Evolutionary conservation across 371 early-diverging fungal genomes (phyloP), one percentile per base, ranked within the genome.

Genomic region (Apophysomyces variabilis): DNA sequence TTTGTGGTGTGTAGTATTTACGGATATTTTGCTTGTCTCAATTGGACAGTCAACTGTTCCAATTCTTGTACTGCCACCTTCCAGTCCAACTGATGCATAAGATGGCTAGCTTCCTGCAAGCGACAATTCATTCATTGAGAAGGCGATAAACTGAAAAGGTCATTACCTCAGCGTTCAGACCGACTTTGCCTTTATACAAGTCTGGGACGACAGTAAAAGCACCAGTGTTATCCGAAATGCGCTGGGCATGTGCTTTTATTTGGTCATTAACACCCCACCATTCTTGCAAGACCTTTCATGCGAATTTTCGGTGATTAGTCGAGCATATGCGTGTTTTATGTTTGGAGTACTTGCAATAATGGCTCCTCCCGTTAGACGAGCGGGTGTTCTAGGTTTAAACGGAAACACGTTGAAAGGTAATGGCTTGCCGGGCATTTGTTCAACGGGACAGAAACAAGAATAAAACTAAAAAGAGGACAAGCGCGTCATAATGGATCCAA

Each of bases 21-120:
- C 80, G 64, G 61, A 60, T 72, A 69, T 18, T 67, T 71, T 35
- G 73, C 70, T 37, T 60, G 63, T 46, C 73, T 72, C 18, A 85
- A 62, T 12, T 66, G 64, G 4, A 58, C 60, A 14, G 69, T 72
- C 16, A 87, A 59, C 37, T 57, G 61, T 16, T 69, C 69, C 47
- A 87, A 69, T 36, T 86, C 77, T 13, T 45, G 38, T 36, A 85
- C 66, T 1, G 87, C 83, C 1, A 65, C 47, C 8, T 67, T 66
- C 85, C 85, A 87, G 43, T 87, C 83, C 58, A 86, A 65, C 38
- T 74, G 71, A 47, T 62, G 64, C 87, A 86, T 85, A 56, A 87
- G 64, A 62, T 85, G 87, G 47, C 75, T 71, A 3, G 87, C 87
- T 72, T 87, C 87, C 74, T 84, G 43, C 47, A 37, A 39, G 7